These are phyloP conservation scores for Globisporangium abappressorium DNA, from an alignment of 352 stramenopile species.

Conservation along the genomic window DNA sequence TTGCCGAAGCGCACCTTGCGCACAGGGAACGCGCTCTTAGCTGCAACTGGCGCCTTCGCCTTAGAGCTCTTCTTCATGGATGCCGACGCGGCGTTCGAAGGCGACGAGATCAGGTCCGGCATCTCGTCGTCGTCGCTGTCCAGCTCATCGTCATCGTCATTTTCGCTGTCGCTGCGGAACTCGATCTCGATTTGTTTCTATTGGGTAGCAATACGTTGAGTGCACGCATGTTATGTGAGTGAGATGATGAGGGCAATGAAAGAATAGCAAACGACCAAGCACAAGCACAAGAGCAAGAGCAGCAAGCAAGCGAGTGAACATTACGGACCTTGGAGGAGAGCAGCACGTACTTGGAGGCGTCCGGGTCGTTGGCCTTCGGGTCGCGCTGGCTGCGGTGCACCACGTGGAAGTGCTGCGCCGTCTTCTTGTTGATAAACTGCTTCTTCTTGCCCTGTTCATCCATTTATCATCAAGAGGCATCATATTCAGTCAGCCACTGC, in stretches of 20 bases:
- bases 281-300: neutral
- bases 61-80: constrained; percentile 22
- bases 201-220: no score
- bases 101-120: constrained; percentile 43
- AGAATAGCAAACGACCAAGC: neutral
- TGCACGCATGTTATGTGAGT: neutral
- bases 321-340: constrained; percentile 48
- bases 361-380: constrained; percentile 72
- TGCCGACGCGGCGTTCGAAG: constrained; percentile 3
- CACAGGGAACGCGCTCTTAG: constrained; percentile 36
- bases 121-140: constrained; percentile 55
- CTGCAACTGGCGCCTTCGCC: constrained; percentile 5
- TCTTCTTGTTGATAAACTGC: constrained; percentile 87
- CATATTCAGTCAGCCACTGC: neutral
- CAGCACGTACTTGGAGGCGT: constrained; percentile 83
- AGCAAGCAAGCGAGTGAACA: neutral
- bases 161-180: constrained; percentile 51
- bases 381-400: constrained; percentile 85
- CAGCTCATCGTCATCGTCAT: constrained; percentile 30
- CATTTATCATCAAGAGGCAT: neutral
- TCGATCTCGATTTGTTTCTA: constrained; percentile 63
- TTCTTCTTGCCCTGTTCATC: constrained; percentile 58
- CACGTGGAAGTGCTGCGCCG: constrained; percentile 83
- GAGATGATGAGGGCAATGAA: neutral
- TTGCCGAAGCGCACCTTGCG: constrained; percentile 67